These are phyloP conservation scores for Ogataea populi-albae DNA, from an alignment of 805 yeast species.

Conservation along the genomic window DNA sequence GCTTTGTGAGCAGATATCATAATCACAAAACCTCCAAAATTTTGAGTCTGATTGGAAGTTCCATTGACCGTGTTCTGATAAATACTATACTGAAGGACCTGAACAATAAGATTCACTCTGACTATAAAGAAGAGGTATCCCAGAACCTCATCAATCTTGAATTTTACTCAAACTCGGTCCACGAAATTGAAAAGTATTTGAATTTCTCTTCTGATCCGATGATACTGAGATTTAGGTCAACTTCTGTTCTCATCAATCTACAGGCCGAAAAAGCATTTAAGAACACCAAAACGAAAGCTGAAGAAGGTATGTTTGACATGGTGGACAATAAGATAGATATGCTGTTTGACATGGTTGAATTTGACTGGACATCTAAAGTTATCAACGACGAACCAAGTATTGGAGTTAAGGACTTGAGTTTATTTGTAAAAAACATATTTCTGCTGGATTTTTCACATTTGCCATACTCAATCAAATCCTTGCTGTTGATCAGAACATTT, in stretches of 20 bases:
- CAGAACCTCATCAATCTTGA: conserved; percentile 88
- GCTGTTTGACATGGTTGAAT: conserved; percentile 79
- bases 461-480: conserved; percentile 72
- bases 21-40: conserved; percentile 59
- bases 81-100: conserved; percentile 65
- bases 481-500: conserved; percentile 81
- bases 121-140: conserved; percentile 84
- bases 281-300: conserved; percentile 66
- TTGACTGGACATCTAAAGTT: conserved; percentile 68
- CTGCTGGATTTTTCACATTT: conserved; percentile 78
- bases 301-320: conserved; percentile 73
- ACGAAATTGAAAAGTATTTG: conserved; percentile 54
- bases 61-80: conserved; percentile 68
- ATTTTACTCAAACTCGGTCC: conserved; percentile 73
- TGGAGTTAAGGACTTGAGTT: conserved; percentile 78
- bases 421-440: conserved; percentile 80
- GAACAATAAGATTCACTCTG: conserved; percentile 57
- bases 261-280: conserved; percentile 47
- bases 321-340: conserved; percentile 79
- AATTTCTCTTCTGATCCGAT: conserved; percentile 33
- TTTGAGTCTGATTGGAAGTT: conserved; percentile 55
- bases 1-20: conserved; percentile 63
- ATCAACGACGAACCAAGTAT: conserved; percentile 62
- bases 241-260: conserved; percentile 31
- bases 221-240: conserved; percentile 33